Evolutionary conservation across 768 basidiomycete genomes (phyloP), one percentile per base, ranked within the genome.

Genomic region (Suillus brevipes): DNA sequence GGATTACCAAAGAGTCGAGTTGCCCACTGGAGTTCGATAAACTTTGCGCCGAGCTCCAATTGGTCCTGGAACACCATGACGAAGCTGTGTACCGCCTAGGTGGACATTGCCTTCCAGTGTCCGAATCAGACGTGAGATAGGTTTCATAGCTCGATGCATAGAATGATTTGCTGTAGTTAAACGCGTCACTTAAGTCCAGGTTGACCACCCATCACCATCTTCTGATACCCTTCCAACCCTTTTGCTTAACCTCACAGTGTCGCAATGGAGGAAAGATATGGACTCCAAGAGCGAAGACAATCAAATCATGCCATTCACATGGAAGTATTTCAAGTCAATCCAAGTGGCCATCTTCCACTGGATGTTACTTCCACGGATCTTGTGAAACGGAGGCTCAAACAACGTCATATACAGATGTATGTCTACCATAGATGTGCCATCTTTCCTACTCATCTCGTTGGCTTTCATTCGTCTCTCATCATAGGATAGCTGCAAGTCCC

Each of bases 321-420:
- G 16, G 57, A 40, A 18, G 23, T 25, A 40, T 18, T 18, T 28
- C 57, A 59, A 42, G 25, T 59, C 57, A 1, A 13, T 40, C 20
- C 57, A 25, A 59, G 2, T 18, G 25, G 18, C 1, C 25, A 42
- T 40, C 38, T 59, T 40, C 57, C 57, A 28, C 57, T 59, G n/a
- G 84, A 87, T 67, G 81, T 77, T n/a, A 79, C 83, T 63, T 88
- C 89, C 72, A 77, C 86, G 45, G 90, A 91, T 71, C 82, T 80
- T 34, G 89, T 92, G 5, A 89, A 90, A 72, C 84, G 90, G 36
- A 83, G 84, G 49, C 82, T 91, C 53, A 86, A 89, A 77, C 89
- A 91, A 76, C 85, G 90, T 34, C 90, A 91, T 84, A 86, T 90
- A 23, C 90, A 91, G 73, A 92, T 92, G 90, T 87, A 70, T 60